Evolutionary conservation across 805 yeast genomes (phyloP).

Genomic region (Candida sakaeoensis): DNA sequence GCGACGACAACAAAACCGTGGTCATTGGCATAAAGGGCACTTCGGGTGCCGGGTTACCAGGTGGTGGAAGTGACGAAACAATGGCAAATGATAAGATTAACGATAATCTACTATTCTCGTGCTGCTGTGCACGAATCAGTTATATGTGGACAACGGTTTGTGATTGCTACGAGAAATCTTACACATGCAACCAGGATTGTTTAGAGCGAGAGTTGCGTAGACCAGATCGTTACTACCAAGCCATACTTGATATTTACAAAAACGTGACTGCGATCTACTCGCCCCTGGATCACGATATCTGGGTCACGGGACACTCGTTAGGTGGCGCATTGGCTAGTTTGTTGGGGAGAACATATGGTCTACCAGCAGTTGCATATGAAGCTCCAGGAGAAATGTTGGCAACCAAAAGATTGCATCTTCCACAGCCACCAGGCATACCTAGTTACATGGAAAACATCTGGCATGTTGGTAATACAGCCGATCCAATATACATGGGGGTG

Average conservation of each 20-base stretch:
- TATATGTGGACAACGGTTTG: conserved; percentile 94
- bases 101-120: conserved; percentile 85
- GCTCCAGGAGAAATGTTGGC: conserved; percentile 92
- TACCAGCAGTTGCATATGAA: conserved; percentile 87
- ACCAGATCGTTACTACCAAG: conserved; percentile 78
- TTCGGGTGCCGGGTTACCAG: conserved; percentile 65
- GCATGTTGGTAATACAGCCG: conserved; percentile 97
- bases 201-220: conserved; percentile 70
- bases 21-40: conserved; percentile 90
- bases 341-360: conserved; percentile 83
- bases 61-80: conserved; percentile 58
- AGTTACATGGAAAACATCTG: conserved; percentile 75
- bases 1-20: conserved; percentile 53
- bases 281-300: conserved; percentile 54
- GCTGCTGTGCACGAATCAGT: conserved; percentile 93
- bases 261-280: conserved; percentile 70
- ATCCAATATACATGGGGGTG: conserved; percentile 94
- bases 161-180: conserved; percentile 81
- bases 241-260: conserved; percentile 70
- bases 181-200: conserved; percentile 86
- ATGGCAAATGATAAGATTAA: conserved; percentile 76
- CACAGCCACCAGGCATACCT: conserved; percentile 89
- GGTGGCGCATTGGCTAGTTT: conserved; percentile 86
- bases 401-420: conserved; percentile 78
- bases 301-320: conserved; percentile 94